A percentile compares a stretch with the other conserved stretches of the same genome.
phyloP scores from a whole-genome alignment of 257 asterid genomes.

The Nicotiana noctiflora region DNA sequence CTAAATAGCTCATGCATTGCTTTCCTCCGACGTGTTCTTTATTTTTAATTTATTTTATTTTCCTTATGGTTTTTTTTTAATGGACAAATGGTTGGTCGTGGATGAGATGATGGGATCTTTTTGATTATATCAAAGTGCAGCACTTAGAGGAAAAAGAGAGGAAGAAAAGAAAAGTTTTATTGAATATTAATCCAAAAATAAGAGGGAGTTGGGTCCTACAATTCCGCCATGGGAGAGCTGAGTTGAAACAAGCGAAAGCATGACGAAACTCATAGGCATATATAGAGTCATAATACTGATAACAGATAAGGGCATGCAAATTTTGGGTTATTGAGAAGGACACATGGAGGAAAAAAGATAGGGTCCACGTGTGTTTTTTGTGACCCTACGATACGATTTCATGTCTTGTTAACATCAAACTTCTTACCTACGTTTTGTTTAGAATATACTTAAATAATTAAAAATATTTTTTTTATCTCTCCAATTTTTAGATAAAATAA shows the following conservation, averaged over 20 bases:
- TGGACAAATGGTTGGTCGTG: conserved; percentile 1
- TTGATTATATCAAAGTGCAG: conserved; percentile 34
- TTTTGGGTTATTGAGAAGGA: not conserved
- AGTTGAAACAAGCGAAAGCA: conserved; percentile 61
- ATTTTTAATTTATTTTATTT: not conserved
- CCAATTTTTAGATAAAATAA: too few species aligned
- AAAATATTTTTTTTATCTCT: too few species aligned
- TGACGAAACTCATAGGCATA: conserved; percentile 39
- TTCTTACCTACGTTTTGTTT: too few species aligned
- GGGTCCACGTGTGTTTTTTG: conserved; percentile 22
- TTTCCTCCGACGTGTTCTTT: conserved; percentile 5
- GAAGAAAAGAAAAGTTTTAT: not conserved
- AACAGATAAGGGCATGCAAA: conserved; percentile 6
- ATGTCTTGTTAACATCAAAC: not conserved
- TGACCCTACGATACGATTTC: conserved; percentile 6
- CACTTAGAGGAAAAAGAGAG: conserved; percentile 30
- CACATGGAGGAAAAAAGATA: not conserved
- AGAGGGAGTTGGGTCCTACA: conserved; percentile 6
- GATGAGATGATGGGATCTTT: conserved; percentile 13
- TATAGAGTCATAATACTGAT: not conserved
- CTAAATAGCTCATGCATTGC: not conserved
- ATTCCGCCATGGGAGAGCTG: not conserved
- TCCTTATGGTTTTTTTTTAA: not conserved
- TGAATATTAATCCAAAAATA: conserved; percentile 18
- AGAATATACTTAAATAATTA: too few species aligned